phyloP scores from a whole-genome alignment of 441 rosid species.

The Gossypium davidsonii region DNA sequence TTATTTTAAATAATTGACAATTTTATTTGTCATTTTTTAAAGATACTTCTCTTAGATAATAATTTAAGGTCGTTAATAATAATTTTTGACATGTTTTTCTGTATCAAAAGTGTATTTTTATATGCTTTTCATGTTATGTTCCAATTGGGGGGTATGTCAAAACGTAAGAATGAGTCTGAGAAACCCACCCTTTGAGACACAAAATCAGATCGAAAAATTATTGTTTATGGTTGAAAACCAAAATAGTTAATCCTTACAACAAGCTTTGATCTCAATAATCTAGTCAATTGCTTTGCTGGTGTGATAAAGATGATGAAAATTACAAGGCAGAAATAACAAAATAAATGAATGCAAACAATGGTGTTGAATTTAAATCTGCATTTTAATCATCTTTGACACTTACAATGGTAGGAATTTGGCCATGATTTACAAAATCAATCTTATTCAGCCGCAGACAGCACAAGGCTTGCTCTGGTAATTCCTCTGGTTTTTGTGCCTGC shows the following conservation, averaged over 20 bases:
- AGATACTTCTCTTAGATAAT: not conserved
- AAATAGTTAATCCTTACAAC: not conserved
- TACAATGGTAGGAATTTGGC: constrained; percentile 68
- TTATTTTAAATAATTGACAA: not conserved
- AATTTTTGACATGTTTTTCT: not conserved
- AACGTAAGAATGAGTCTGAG: too few species aligned
- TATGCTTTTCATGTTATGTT: too few species aligned
- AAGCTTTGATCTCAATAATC: not conserved
- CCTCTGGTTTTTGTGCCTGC: constrained; percentile 85
- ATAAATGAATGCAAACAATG: constrained; percentile 1
- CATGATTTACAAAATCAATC: constrained; percentile 70
- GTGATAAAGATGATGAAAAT: not conserved
- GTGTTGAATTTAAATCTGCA: not conserved
- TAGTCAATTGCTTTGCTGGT: not conserved
- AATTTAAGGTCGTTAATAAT: not conserved
- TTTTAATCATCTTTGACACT: constrained; percentile 36
- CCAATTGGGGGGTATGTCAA: too few species aligned
- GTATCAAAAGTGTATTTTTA: not conserved
- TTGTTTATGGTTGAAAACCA: too few species aligned
- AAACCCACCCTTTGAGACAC: too few species aligned
- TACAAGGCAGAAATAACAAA: not conserved
- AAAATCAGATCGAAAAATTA: too few species aligned
- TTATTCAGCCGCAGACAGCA: constrained; percentile 76
- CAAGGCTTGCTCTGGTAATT: constrained; percentile 71
- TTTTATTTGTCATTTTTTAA: not conserved